Evolutionary conservation across 208 protist genomes (phyloP).

Genomic region (Trypanosoma platydactyli): DNA sequence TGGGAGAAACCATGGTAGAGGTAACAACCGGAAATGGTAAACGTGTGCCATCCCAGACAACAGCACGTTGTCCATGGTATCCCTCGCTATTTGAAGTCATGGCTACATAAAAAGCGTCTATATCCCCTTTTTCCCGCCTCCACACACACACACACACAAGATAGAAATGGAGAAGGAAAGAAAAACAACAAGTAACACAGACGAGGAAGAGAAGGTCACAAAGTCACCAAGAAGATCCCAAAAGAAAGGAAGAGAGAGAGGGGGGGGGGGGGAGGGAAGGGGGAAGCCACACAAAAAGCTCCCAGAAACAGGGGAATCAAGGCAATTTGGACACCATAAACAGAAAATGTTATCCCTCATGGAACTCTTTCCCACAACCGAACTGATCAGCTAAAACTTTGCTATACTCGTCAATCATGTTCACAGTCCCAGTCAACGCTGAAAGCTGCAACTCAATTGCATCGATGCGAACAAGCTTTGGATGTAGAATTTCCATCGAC

Average conservation of each 20-base stretch:
- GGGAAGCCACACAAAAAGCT: background rate
- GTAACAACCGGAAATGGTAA: background rate
- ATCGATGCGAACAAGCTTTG: constrained; percentile 5
- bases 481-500: constrained; percentile 1
- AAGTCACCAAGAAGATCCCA: constrained; percentile 10
- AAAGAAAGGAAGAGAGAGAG: constrained; percentile 20
- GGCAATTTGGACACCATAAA: background rate
- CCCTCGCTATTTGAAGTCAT: constrained; percentile 1
- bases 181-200: background rate
- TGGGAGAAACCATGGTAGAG: background rate
- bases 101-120: background rate
- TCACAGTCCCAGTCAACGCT: constrained; percentile 1
- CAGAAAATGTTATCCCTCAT: background rate
- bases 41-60: background rate
- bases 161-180: constrained; percentile 2
- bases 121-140: background rate
- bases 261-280: background rate
- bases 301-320: background rate
- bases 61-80: background rate
- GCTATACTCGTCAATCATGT: constrained; percentile 19
- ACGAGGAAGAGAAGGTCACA: constrained; percentile 7
- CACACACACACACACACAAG: background rate
- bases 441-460: constrained; percentile 13
- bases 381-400: constrained; percentile 15
- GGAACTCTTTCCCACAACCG: background rate